These are phyloP conservation scores for Xylaria nigripes DNA, from an alignment of 495 filamentous ascomycete species.

Conservation along the genomic window DNA sequence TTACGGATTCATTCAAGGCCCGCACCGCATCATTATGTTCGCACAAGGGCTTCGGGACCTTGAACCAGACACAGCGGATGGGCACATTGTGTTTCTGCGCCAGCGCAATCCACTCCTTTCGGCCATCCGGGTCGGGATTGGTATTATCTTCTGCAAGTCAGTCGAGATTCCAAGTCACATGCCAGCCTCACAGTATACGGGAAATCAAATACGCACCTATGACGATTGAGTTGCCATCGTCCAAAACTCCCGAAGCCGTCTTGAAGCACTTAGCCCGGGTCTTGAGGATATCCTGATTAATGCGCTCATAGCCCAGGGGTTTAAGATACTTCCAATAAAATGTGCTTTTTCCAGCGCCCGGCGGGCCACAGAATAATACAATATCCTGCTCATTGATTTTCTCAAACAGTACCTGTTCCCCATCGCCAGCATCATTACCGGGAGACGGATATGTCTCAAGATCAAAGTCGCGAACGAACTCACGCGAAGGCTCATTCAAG, in stretches of 20 bases:
- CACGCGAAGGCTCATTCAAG: constrained; percentile 51
- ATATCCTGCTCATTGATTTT: constrained; percentile 63
- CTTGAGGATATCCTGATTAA: constrained; percentile 90
- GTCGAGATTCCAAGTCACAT: background rate
- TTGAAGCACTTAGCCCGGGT: constrained; percentile 72
- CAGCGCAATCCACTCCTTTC: constrained; percentile 65
- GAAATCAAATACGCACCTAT: constrained; percentile 52
- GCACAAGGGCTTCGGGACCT: constrained; percentile 60
- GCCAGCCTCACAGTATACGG: background rate
- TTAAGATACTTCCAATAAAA: constrained; percentile 77
- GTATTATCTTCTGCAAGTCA: constrained; percentile 65
- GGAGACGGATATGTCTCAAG: constrained; percentile 31
- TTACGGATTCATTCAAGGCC: constrained; percentile 52
- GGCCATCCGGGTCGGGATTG: constrained; percentile 69
- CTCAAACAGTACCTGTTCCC: constrained; percentile 37
- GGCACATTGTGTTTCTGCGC: constrained; percentile 62
- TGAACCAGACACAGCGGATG: constrained; percentile 83
- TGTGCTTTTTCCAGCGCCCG: constrained; percentile 82
- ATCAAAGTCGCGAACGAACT: constrained; percentile 62
- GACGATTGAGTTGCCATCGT: constrained; percentile 57
- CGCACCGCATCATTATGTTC: constrained; percentile 86
- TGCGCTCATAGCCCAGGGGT: constrained; percentile 70
- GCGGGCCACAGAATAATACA: constrained; percentile 78
- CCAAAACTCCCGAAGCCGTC: constrained; percentile 55
- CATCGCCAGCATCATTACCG: constrained; percentile 6